Conservation (phyloP, 2,329 filamentous ascomycete genomes). For the Talaromyces sp. region DNA sequence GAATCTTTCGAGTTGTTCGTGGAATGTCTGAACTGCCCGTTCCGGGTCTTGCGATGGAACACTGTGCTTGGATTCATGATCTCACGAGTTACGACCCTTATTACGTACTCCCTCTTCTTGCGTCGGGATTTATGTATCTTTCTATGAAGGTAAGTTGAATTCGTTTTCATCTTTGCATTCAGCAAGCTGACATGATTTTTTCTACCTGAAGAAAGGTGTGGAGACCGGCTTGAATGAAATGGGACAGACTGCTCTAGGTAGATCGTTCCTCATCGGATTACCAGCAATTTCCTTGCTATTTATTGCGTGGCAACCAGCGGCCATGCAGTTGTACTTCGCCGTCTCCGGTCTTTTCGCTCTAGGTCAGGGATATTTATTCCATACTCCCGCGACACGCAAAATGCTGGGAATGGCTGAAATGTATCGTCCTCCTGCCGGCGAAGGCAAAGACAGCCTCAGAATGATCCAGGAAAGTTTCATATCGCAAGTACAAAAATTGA, state of each 20-base stretch:
- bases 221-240: constrained; percentile 28
- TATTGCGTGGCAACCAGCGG: constrained; percentile 54
- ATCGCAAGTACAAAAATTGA: constrained; percentile 13
- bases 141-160: constrained; percentile 54
- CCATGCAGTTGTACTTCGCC: constrained; percentile 62
- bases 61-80: constrained; percentile 74
- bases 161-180: not conserved
- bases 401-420: constrained; percentile 25
- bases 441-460: constrained; percentile 7
- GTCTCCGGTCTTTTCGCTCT: constrained; percentile 36
- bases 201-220: constrained; percentile 33
- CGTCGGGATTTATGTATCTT: constrained; percentile 54
- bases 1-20: constrained; percentile 72
- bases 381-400: constrained; percentile 31
- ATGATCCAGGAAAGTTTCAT: constrained; percentile 7
- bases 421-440: not conserved
- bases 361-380: constrained; percentile 47
- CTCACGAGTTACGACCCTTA: constrained; percentile 72
- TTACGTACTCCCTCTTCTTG: constrained; percentile 66
- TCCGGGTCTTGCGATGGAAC: constrained; percentile 68
- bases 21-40: constrained; percentile 76
- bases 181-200: not conserved
- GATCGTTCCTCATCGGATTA: constrained; percentile 42
- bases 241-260: constrained; percentile 28
- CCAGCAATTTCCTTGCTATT: constrained; percentile 53